phyloP scores from a whole-genome alignment of 1,139 yeast genomes.

The Geotrichum restrictum region DNA sequence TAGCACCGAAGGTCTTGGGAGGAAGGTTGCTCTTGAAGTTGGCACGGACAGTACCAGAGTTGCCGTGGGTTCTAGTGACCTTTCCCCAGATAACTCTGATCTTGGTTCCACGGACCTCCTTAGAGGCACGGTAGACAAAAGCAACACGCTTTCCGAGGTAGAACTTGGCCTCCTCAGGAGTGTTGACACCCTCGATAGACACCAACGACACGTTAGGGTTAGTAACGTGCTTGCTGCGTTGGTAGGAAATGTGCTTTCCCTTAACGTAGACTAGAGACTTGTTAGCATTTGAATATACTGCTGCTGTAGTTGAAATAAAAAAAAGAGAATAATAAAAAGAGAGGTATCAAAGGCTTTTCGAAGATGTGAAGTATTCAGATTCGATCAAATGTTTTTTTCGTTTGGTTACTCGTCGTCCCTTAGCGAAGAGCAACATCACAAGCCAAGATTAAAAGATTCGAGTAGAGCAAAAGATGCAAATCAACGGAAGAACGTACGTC shows the following conservation, averaged over 20 bases:
- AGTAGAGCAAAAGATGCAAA: neutral
- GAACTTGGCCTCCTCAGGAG: conserved; percentile 93
- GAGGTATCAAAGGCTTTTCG: too few relatives aligned
- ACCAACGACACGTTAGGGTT: conserved; percentile 97
- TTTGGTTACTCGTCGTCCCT: too few relatives aligned
- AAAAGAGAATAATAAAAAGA: too few relatives aligned
- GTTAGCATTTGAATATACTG: too few relatives aligned
- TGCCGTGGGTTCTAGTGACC: conserved; percentile 96
- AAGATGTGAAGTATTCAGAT: too few relatives aligned
- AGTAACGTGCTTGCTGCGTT: conserved; percentile 97
- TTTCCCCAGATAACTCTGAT: conserved; percentile 98
- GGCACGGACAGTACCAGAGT: conserved; percentile 97
- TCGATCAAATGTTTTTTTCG: too few relatives aligned
- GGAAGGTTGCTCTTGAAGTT: conserved; percentile 98
- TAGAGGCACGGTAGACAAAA: conserved; percentile 97
- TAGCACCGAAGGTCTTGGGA: conserved; percentile 99
- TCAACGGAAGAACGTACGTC: conserved; percentile 16
- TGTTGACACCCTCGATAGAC: conserved; percentile 91
- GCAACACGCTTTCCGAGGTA: conserved; percentile 99
- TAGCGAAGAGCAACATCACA: too few relatives aligned
- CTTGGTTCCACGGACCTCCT: conserved; percentile 97
- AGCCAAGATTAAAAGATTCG: neutral
- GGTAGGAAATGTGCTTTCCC: conserved; percentile 99
- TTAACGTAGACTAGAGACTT: conserved; percentile 81
- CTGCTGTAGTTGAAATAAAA: too few relatives aligned